phyloP scores from a whole-genome alignment of 257 asterid species.

The Solanum corneliomulleri region DNA sequence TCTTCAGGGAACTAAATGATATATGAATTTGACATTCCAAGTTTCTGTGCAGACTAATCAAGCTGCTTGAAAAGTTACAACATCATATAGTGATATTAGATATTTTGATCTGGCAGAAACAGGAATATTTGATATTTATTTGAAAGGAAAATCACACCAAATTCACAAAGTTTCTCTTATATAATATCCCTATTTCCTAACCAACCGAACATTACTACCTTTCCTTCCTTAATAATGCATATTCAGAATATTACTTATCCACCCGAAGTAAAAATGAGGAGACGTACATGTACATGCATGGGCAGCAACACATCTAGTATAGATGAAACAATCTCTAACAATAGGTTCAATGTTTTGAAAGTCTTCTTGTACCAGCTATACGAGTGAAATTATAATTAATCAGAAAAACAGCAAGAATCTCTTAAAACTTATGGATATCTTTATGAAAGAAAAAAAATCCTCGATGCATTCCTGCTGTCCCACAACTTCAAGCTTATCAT shows the following conservation, averaged over 20 bases:
- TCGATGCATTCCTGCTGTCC: not conserved
- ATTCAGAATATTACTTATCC: not conserved
- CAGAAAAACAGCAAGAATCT: not conserved
- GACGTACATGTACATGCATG: not conserved
- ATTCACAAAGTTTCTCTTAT: not conserved
- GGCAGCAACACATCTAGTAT: not conserved
- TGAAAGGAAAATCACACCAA: not conserved
- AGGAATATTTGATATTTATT: not conserved
- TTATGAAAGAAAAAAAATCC: not conserved
- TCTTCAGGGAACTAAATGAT: not conserved
- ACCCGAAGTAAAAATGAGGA: not conserved
- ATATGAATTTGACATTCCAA: not conserved
- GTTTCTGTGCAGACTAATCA: not conserved
- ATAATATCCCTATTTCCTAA: not conserved
- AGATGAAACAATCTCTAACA: not conserved
- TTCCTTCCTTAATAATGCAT: not conserved
- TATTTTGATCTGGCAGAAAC: not conserved
- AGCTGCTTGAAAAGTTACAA: not conserved
- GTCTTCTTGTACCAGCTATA: not conserved
- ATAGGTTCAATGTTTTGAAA: not conserved
- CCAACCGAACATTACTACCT: not conserved
- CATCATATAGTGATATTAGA: not conserved
- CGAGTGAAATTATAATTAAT: not conserved
- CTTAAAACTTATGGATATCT: not conserved
- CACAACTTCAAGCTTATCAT: not conserved